Evolutionary conservation across 1,139 yeast genomes (phyloP), one percentile per base, ranked within the genome.

Genomic region (Pichia sp.): DNA sequence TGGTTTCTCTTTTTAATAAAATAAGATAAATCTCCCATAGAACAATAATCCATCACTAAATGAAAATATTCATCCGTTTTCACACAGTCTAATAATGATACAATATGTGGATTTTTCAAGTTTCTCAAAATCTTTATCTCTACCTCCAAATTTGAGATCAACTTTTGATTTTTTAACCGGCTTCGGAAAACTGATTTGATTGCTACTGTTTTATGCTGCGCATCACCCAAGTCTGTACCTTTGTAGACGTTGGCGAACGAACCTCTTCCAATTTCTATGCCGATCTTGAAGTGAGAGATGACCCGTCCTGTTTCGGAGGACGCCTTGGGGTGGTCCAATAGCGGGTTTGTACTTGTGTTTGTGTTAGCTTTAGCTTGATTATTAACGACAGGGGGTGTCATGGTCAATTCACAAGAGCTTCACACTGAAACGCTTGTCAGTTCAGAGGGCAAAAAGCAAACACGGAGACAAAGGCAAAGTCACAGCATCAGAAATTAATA

Each of bases 1-100:
- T 84, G 88, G 52, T 76, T 76, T 58, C 92, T 75, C 60, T 79
- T 81, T 56, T 86, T 77, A 45, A 92, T 88, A 55, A 92, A 83
- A 58, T 81, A 86, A 0, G 95, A 85, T 50, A 92, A 72, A 65
- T 92, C 98, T 8, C 98, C 98, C 64, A 92, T 71, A 0, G 97
- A 81, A 61, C 98, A 92, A 65, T 87, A 92, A 61, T 92, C 97
- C 97, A 92, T 92, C n/a, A 90, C 79, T 52, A 92, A 69, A 64
- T 87, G 94, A 66, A 88, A 86, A 64, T 90, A 87, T 9, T 84
- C 69, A 9, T 78, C 63, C 0, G 95, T 84, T 58, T 86, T 84
- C 50, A 81, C 79, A 60, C 86, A 87, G 57, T 90, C 97, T 46
- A 85, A 65, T 42, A 92, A 69, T 11, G 84, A 82, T 4, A 92